These are phyloP conservation scores for Pharus latifolius DNA, from an alignment of 176 grass and related monocot genomes.

Conservation along the genomic window DNA sequence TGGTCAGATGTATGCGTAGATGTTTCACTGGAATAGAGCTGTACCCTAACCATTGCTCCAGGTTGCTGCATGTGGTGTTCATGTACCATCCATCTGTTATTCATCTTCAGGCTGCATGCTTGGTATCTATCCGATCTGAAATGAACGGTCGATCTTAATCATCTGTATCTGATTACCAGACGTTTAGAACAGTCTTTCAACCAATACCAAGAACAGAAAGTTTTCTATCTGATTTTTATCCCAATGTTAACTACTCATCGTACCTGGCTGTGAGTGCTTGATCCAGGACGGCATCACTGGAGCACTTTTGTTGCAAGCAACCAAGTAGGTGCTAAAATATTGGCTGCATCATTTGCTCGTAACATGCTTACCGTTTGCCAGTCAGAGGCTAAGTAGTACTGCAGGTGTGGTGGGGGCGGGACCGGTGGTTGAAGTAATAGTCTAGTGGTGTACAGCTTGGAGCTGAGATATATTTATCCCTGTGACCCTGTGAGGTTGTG, in stretches of 20 bases:
- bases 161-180: too few species aligned
- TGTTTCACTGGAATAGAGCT: conserved; percentile 2
- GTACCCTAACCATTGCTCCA: conserved; percentile 5
- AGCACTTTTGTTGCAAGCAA: conserved; percentile 29
- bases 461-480: conserved; percentile 23
- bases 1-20: background rate
- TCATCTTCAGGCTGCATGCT: background rate
- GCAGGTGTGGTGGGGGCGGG: conserved; percentile 6
- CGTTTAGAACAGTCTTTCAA: too few species aligned
- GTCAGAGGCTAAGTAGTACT: conserved; percentile 6
- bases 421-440: conserved; percentile 35
- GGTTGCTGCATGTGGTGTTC: conserved; percentile 20
- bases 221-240: too few species aligned
- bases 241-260: background rate
- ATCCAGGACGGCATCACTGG: conserved; percentile 13
- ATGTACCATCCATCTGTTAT: background rate
- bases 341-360: conserved; percentile 13
- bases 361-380: background rate
- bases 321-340: conserved; percentile 17
- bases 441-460: conserved; percentile 33
- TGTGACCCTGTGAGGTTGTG: background rate
- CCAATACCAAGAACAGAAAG: too few species aligned
- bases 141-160: too few species aligned
- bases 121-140: too few species aligned
- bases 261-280: conserved; percentile 15